Evolutionary conservation across 306 rosid genomes (phyloP).

Genomic region (Biancaea sappan): DNA sequence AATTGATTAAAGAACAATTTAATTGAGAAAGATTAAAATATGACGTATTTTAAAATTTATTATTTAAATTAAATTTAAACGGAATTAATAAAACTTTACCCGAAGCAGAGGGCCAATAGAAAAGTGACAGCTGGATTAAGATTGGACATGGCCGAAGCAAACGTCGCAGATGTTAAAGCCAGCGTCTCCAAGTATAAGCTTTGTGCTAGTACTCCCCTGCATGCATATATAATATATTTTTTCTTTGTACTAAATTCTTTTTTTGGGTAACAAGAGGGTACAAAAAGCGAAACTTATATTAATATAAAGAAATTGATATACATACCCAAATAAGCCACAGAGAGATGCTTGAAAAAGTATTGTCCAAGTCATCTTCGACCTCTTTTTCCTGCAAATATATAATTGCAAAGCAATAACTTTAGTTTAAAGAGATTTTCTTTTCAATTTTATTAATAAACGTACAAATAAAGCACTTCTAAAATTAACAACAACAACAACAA

Average conservation of each 20-base stretch:
- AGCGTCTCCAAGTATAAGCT: conserved; percentile 56
- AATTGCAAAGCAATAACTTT: not conserved
- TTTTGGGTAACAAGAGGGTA: too few species aligned
- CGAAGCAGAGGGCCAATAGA: conserved; percentile 50
- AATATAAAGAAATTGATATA: too few species aligned
- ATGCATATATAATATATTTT: not conserved
- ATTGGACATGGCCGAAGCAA: conserved; percentile 60
- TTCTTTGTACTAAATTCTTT: too few species aligned
- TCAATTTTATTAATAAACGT: too few species aligned
- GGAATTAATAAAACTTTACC: conserved; percentile 29
- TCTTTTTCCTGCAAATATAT: conserved; percentile 52
- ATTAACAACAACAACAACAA: too few species aligned
- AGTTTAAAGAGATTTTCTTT: too few species aligned
- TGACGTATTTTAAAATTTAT: too few species aligned
- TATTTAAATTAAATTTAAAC: too few species aligned
- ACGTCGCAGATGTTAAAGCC: conserved; percentile 62
- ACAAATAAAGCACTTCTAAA: too few species aligned
- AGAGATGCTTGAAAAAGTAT: conserved; percentile 56
- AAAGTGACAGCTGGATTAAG: conserved; percentile 72
- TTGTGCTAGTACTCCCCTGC: conserved; percentile 65
- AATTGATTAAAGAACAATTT: too few species aligned
- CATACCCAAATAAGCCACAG: conserved; percentile 72
- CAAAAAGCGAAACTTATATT: too few species aligned
- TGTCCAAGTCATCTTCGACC: conserved; percentile 52
- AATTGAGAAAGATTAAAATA: too few species aligned